Evolutionary conservation across 2,329 filamentous ascomycete species (phyloP).

Genomic region (Pleurostoma richardsiae): DNA sequence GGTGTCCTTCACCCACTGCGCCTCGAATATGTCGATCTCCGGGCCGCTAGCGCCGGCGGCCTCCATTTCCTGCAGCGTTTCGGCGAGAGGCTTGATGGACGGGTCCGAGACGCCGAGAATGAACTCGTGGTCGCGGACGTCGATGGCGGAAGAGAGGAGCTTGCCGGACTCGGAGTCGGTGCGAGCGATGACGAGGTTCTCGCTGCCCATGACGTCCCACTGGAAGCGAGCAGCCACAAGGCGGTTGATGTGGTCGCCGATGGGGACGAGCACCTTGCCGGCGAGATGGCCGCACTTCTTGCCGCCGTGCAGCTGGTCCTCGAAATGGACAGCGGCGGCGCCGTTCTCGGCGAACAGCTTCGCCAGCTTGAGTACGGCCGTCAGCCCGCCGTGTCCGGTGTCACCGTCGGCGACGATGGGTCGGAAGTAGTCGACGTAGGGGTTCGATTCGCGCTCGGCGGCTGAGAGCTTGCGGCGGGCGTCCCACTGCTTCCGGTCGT

Average conservation of each 20-base stretch:
- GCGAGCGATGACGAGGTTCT: constrained; percentile 90
- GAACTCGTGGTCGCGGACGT: constrained; percentile 94
- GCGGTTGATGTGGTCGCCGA: constrained; percentile 94
- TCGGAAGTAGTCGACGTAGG: constrained; percentile 87
- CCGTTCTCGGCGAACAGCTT: constrained; percentile 98
- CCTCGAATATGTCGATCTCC: constrained; percentile 83
- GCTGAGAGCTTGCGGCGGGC: constrained; percentile 70
- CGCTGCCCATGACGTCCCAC: constrained; percentile 96
- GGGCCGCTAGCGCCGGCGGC: constrained; percentile 66
- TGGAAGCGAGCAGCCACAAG: constrained; percentile 90
- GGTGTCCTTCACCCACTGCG: constrained; percentile 81
- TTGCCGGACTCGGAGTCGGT: constrained; percentile 94
- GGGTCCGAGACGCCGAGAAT: constrained; percentile 80
- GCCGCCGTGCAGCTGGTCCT: constrained; percentile 94
- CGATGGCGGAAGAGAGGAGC: constrained; percentile 83
- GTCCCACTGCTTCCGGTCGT: constrained; percentile 95
- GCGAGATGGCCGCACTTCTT: constrained; percentile 98
- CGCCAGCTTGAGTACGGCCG: constrained; percentile 89
- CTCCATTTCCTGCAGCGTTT: constrained; percentile 89
- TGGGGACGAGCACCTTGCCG: constrained; percentile 90
- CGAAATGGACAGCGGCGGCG: constrained; percentile 93
- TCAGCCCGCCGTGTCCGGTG: constrained; percentile 89
- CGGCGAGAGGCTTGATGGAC: constrained; percentile 74
- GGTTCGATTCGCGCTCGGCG: constrained; percentile 67
- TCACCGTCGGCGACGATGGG: constrained; percentile 96